A percentile compares a stretch with the other conserved stretches of the same genome.
Conservation (phyloP, 768 basidiomycete genomes). For the Gelatoporia subvermispora region DNA sequence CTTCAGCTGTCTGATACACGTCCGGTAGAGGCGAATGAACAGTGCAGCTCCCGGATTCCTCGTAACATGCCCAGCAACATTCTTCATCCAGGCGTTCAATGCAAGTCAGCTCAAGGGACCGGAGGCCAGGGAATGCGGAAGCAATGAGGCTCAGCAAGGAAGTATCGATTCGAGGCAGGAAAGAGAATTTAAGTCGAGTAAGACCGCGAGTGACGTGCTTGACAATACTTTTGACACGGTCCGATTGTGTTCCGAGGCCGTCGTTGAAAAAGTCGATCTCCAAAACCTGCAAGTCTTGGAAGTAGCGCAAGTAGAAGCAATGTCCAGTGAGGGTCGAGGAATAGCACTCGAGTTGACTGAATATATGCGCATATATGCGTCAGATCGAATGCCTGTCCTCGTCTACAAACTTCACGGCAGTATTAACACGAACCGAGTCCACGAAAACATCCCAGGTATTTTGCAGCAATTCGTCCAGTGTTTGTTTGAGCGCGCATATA, state of each 20-base stretch:
- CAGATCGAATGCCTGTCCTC: background rate
- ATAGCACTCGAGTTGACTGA: slow-evolving; percentile 12
- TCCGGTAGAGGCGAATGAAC: slow-evolving; percentile 63
- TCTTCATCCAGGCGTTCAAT: slow-evolving; percentile 51
- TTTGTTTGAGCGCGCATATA: slow-evolving; percentile 11
- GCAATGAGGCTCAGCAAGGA: slow-evolving; percentile 45
- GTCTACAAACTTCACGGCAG: background rate
- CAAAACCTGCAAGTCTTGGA: slow-evolving; percentile 7
- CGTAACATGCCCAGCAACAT: slow-evolving; percentile 64
- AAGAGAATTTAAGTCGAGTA: slow-evolving; percentile 44
- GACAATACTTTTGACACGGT: slow-evolving; percentile 15
- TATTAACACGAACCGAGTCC: slow-evolving; percentile 23
- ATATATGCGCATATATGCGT: slow-evolving; percentile 18
- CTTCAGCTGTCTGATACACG: slow-evolving; percentile 34
- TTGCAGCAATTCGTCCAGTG: slow-evolving; percentile 11
- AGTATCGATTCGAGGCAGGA: slow-evolving; percentile 53
- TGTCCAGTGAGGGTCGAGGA: slow-evolving; percentile 8
- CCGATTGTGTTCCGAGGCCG: slow-evolving; percentile 18
- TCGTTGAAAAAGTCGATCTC: slow-evolving; percentile 19
- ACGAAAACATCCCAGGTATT: slow-evolving; percentile 17
- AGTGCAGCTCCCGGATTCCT: slow-evolving; percentile 50
- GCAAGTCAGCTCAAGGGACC: slow-evolving; percentile 50
- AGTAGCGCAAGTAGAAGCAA: slow-evolving; percentile 2
- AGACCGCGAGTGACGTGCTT: slow-evolving; percentile 31
- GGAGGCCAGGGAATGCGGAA: slow-evolving; percentile 39